Evolutionary conservation across 148 eudicot genomes (phyloP).

Genomic region (Rhododendron molle): DNA sequence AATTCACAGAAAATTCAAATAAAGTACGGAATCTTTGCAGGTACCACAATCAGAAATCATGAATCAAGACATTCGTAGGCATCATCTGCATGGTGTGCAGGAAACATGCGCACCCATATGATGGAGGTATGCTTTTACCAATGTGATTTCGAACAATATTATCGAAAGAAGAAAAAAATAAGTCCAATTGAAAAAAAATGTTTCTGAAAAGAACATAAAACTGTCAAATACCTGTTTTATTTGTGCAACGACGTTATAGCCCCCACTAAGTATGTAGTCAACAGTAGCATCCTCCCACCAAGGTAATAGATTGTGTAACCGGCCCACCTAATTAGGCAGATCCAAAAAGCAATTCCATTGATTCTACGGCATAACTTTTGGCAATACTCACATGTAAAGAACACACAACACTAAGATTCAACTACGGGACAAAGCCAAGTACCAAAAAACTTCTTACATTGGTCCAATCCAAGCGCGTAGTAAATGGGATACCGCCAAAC

Average conservation of each 20-base stretch:
- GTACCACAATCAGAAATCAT: neutral
- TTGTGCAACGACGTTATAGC: constrained; percentile 61
- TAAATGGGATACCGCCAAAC: constrained; percentile 42
- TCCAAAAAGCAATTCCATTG: neutral
- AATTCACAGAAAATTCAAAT: neutral
- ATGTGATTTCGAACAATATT: neutral
- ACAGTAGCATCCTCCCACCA: constrained; percentile 97
- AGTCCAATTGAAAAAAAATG: neutral
- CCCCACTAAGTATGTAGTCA: constrained; percentile 72
- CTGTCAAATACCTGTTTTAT: constrained; percentile 46
- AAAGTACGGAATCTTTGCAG: neutral
- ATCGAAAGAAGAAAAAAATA: neutral
- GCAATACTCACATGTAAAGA: neutral
- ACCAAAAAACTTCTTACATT: constrained; percentile 36
- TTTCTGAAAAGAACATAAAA: neutral
- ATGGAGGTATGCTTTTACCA: neutral
- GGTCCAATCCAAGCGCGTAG: constrained; percentile 56
- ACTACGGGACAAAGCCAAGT: neutral
- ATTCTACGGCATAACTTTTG: neutral
- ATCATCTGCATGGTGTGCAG: neutral
- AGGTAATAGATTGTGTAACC: constrained; percentile 75
- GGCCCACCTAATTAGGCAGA: constrained; percentile 51
- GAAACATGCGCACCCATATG: neutral
- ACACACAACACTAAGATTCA: neutral
- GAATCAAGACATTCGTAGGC: neutral